Conservation (phyloP, 129 eudicot species). For the Oenanthe sinensis region DNA sequence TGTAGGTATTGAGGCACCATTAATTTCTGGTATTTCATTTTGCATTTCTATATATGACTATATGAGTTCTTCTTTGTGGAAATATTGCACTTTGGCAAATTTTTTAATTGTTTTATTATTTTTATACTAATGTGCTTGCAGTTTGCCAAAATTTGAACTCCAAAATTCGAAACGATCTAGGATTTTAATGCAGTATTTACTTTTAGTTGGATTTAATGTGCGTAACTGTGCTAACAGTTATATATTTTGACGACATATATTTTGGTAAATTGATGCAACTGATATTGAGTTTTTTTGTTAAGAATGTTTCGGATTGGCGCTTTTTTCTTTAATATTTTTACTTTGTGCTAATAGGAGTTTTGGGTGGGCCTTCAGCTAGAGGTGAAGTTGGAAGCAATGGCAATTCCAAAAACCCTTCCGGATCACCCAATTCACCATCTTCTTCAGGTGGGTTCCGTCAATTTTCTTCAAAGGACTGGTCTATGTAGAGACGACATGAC, state of each 20-base stretch:
- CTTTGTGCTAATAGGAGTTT: conserved; percentile 49
- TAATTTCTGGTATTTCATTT: neutral
- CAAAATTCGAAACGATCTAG: neutral
- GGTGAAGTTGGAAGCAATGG: conserved; percentile 63
- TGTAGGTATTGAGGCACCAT: neutral
- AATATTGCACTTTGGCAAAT: neutral
- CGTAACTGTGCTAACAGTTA: neutral
- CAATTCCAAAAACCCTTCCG: conserved; percentile 42
- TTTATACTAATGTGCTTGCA: neutral
- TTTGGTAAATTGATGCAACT: neutral
- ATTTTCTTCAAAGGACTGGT: conserved; percentile 92
- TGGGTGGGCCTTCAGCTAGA: conserved; percentile 61
- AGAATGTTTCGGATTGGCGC: neutral
- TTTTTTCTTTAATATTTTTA: neutral
- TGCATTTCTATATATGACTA: neutral
- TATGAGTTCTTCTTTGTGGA: neutral
- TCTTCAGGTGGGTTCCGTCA: conserved; percentile 99
- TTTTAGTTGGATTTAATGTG: neutral
- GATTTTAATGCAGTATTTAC: neutral
- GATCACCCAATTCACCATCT: conserved; percentile 81
- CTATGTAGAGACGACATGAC: conserved; percentile 81
- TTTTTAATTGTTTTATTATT: neutral
- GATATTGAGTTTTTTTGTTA: neutral
- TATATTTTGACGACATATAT: neutral
- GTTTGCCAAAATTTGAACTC: neutral